Conservation (phyloP, 2,329 filamentous ascomycete genomes). For the Neophaeococcomyces mojaviensis region DNA sequence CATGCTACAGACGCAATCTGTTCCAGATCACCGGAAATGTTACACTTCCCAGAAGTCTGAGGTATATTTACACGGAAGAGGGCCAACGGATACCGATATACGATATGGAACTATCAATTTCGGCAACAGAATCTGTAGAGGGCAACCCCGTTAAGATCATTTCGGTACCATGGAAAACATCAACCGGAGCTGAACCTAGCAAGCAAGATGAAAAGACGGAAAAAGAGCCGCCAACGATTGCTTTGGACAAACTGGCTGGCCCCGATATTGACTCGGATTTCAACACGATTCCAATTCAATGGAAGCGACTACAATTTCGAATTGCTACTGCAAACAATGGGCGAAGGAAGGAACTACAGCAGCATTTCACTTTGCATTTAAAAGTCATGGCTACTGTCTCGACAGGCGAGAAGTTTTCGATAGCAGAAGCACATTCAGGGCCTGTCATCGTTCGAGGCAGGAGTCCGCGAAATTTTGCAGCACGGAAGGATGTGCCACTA, state of each 20-base stretch:
- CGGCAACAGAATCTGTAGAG: constrained; percentile 90
- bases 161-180: constrained; percentile 96
- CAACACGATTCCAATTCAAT: constrained; percentile 85
- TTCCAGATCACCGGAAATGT: constrained; percentile 93
- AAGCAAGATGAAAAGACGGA: constrained; percentile 57
- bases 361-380: constrained; percentile 85
- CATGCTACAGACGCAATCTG: constrained; percentile 89
- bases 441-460: constrained; percentile 90
- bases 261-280: constrained; percentile 71
- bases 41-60: constrained; percentile 67
- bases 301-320: constrained; percentile 87
- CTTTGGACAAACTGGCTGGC: constrained; percentile 59
- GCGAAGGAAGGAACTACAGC: constrained; percentile 85
- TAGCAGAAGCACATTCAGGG: constrained; percentile 78
- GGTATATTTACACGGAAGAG: constrained; percentile 75
- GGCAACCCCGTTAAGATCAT: constrained; percentile 88
- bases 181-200: constrained; percentile 58
- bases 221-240: constrained; percentile 78
- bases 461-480: constrained; percentile 90
- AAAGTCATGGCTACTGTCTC: constrained; percentile 78
- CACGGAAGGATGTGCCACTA: constrained; percentile 84
- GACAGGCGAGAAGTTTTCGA: constrained; percentile 71
- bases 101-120: constrained; percentile 78
- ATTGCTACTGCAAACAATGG: constrained; percentile 97
- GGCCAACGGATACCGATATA: constrained; percentile 77